Base-by-base conservation (phyloP, 257 asterid species). In the Plantago elongata region DNA sequence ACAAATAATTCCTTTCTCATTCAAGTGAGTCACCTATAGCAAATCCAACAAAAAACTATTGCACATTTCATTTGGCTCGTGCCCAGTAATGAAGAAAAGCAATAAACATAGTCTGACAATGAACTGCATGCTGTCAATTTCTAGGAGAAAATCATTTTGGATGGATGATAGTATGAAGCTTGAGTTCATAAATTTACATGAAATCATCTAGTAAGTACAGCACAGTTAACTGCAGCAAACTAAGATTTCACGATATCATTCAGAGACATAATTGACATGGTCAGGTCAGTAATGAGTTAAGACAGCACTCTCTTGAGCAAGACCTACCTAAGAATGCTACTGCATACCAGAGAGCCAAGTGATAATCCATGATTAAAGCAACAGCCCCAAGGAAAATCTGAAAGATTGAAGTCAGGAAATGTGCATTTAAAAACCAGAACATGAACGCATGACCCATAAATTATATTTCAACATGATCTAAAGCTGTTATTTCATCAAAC, bases 281-380 rank as follows among this genome's bases (percentile, higher is more conserved):
- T 22, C 11, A 22, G 44, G 51, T 46, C 12, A 46, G 12, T 40
- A n/a, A n/a, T 17, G 16, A 16, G 3, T 15, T 13, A 38, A 47
- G 40, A 54, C 9, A 16, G 40, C 34, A 43, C 45, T 7, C 50
- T 58, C 5, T 51, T 22, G 50, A 38, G 50, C 62, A 63, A 59
- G 69, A 74, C 96, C 71, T 83, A 89, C 99, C 97, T 59, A 76
- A 60, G 66, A 81, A 92, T 27, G 78, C 88, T 69, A 83, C 69
- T 30, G 84, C 78, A 73, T 92, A 89, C 97, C 96, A 89, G 69
- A 89, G 75, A 58, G 94, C 87, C 87, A 92, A 69, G 85, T 85
- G 99, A 80, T 84, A 82, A 74, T 92, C 99, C 89, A 87, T 50
- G 60, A 84, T 62, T 77, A 89, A 75, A 66, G 97, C 87, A 57